Base-by-base conservation (phyloP, 176 grass and related monocot genomes). In the Triticum monococcum region DNA sequence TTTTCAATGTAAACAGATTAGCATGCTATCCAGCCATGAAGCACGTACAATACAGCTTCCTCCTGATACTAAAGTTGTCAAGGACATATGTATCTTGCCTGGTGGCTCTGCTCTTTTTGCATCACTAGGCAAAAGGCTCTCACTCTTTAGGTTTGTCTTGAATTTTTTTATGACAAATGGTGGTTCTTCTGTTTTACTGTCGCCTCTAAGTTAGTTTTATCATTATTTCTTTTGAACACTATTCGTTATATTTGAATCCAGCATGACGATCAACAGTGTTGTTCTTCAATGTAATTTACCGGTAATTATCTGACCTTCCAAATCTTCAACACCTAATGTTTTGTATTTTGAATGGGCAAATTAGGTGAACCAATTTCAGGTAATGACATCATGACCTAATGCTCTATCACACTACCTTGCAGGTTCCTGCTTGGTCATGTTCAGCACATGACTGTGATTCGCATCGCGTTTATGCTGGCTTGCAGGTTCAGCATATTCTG, bases 371-470 rank as follows among this genome's bases (percentile, higher is more conserved):
- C 16, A 38, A 18, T 26, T 26, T 67, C 60, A 22, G 7, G 73
- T 26, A 22, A 59, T 74, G 23, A 33, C 31, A 35, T 74, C 26
- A 31, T 64, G 14, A 75, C 25, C 30, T 75, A 54, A 75, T 28
- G 64, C 2, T 73, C 13, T 64, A 41, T 59, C 9, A 66, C 20
- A 25, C 80, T 75, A 9, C 54, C 20, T 22, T 85, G 85, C 84
- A 95, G 96, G 82, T 73, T 73, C 91, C 96, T 92, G 91, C 79
- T 85, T 98, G 93, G 96, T 95, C 93, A 3, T 98, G 93, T 85
- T 87, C 88, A 50, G 89, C 84, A 31, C 88, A 89, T 68, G 48
- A 75, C 77, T 77, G 18, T 60, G 87, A 50, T 85, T 78, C 88
- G 46, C 56, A 79, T 30, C 52, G 73, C 64, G 81, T 94, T 46